Evolutionary conservation across 2,329 filamentous ascomycete species (phyloP).

Genomic region (Paramyrothecium roridum): DNA sequence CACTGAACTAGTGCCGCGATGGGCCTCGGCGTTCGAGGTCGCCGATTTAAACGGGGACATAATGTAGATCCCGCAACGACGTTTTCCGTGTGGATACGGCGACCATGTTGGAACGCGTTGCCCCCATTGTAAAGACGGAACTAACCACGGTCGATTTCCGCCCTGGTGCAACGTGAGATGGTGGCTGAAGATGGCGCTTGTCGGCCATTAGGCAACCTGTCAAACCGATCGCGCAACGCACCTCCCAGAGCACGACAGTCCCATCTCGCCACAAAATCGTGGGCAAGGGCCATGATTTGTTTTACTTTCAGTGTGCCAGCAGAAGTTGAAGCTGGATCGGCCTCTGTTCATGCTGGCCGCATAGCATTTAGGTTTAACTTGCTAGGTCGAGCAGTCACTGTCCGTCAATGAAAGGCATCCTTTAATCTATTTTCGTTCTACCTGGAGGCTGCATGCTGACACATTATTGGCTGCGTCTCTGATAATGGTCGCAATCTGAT

Average conservation of each 20-base stretch:
- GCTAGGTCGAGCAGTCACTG: constrained; percentile 2
- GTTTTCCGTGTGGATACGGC: background rate
- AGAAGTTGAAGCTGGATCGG: background rate
- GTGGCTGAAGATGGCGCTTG: no score
- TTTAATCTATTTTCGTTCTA: background rate
- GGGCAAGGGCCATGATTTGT: background rate
- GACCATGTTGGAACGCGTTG: no score
- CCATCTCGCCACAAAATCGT: background rate
- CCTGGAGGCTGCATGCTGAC: background rate
- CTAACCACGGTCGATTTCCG: background rate
- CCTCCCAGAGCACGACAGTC: background rate
- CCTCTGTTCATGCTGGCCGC: background rate
- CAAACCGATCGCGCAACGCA: background rate
- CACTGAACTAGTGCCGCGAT: background rate
- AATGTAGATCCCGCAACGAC: background rate
- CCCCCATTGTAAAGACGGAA: background rate
- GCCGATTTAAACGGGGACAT: background rate
- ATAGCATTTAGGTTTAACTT: background rate
- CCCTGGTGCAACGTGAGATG: no score
- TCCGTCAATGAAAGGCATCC: background rate
- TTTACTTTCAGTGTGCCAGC: background rate
- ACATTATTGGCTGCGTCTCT: background rate
- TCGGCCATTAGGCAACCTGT: background rate
- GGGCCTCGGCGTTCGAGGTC: background rate
- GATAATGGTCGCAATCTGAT: constrained; percentile 4